Base-by-base conservation (phyloP, 2,329 filamentous ascomycete genomes). In the Cladobotryum protrusum region DNA sequence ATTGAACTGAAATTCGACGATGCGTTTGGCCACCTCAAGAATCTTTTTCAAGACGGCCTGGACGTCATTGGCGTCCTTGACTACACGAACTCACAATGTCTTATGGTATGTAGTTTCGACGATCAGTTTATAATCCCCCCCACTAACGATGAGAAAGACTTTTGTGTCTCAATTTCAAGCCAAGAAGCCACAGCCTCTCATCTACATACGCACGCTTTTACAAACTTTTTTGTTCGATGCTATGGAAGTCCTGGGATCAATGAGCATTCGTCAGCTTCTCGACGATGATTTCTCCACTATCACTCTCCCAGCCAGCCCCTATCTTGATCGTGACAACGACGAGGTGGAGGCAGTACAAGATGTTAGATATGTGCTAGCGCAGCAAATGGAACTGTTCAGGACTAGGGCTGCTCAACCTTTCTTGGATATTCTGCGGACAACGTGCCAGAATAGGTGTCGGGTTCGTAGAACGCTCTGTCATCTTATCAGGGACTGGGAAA, bases 391-490 rank as follows among this genome's bases (percentile, higher is more conserved):
- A 57, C 61, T 73, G 1, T 85, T 86, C 59, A 76, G 82, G 12
- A 72, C 79, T 53, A 71, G 78, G 24, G 77, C 80, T 1, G 81
- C 77, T 5, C 73, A 89, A 65, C 83, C 86, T 0, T 96, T 90
- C 61, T 72, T 96, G 15, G 91, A 96, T 57, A 78, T 95, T 14
- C 85, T 93, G 60, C 82, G 90, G 43, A 86, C 87, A 7, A 76
- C 93, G 15, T 95, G 90, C 60, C 88, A 97, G 63, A 99, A 97
- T 62, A 78, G 90, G 47, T 95, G 89, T 63, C 85, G 93, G 2
- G 82, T 95, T 39, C 82, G 93, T n/a, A 82, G 93, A 34, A 90
- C 86, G n/a, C 77, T 99, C 8, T 90, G 85, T 54, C 92, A 97
- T 63, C 81, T 85, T 13, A 82, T 96, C 34, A 72, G 82, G 3